Evolutionary conservation across 2,329 filamentous ascomycete genomes (phyloP), one percentile per base, ranked within the genome.

Genomic region (Aspergillus calidoustus): DNA sequence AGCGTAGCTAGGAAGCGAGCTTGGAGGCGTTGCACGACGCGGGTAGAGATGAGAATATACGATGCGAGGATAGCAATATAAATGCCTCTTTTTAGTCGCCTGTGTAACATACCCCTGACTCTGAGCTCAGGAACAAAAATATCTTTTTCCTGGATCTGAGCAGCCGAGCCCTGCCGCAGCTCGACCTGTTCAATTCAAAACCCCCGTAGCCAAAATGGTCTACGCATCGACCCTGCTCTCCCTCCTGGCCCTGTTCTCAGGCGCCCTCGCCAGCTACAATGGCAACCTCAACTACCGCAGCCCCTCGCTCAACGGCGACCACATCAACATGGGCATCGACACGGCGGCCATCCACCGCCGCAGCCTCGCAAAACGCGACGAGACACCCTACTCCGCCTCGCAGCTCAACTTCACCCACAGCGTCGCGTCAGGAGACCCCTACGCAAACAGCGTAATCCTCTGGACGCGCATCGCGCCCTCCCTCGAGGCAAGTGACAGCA

Each of bases 211-310:
- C 13, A 62, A 51, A 0, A 62, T 64, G 63, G 47, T 62, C 43
- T 54, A 56, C 46, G 22, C 50, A 11, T 49, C 53, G 15, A 30
- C 60, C 11, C 54, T 64, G 9, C 52, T 69, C 48, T 55, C 63
- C 19, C 47, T 68, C 43, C 58, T 69, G 19, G 61, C 65, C 13
- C 50, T 69, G 17, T 64, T 66, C 47, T 51, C 67, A 11, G 57
- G 59, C 41, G 64, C 64, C 4, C 34, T 63, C 48, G 73, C 70
- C 17, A 68, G 68, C 19, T 74, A 72, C 56, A 68, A 70, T 49
- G 73, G 73, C 44, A 91, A 91, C 71, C 72, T 91, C 63, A 91
- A 91, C 77, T 91, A 90, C 72, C 80, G 82, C 54, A 89, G 85
- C 68, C 88, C 89, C 6, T 91, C 89, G 1, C 81, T 84, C 22